Evolutionary conservation across 345 rosid species (phyloP), one percentile per base, ranked within the genome.

Genomic region (Carallia brachiata): DNA sequence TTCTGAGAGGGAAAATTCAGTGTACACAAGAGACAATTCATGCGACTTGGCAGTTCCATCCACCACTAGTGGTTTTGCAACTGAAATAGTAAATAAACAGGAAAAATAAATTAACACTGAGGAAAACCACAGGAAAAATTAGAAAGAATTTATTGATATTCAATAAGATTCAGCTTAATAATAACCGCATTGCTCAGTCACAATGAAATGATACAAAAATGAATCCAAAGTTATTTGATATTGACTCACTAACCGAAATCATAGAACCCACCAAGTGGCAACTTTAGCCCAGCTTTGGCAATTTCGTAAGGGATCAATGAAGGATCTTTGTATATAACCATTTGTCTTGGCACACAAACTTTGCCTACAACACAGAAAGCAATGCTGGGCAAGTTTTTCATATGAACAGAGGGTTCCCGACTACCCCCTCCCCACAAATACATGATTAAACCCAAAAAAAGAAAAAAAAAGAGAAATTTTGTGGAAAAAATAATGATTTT

Each of bases 21-120:
- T 7, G 91, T 23, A 23, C 23, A 23, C 96, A 72, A 93, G 94
- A 72, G 76, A 93, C 73, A 93, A 57, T 70, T 90, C 83, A 66
- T 90, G 98, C 10, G 98, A 93, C 85, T 88, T 93, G 50, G 94
- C 80, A 66, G 86, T 90, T 80, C 97, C 98, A 83, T 93, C 98
- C 70, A 87, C 91, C 40, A 84, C 79, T 52, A 90, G 87, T 52
- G 98, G 98, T 73, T 93, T 93, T 71, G 96, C 98, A 70, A 93
- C 98, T 93, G 85, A 58, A 81, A 63, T 63, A 15, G 23, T 62
- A 7, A 57, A 62, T 66, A 73, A 48, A 67, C 23, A 37, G 16
- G 54, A 23, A 18, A 52, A 53, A 72, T 19, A 66, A 65, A 62
- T 58, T 36, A 65, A 57, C 32, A 31, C 2, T 53, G 40, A 52